These are phyloP conservation scores for Phytophthora citricola DNA, from an alignment of 352 stramenopile species.

Conservation along the genomic window DNA sequence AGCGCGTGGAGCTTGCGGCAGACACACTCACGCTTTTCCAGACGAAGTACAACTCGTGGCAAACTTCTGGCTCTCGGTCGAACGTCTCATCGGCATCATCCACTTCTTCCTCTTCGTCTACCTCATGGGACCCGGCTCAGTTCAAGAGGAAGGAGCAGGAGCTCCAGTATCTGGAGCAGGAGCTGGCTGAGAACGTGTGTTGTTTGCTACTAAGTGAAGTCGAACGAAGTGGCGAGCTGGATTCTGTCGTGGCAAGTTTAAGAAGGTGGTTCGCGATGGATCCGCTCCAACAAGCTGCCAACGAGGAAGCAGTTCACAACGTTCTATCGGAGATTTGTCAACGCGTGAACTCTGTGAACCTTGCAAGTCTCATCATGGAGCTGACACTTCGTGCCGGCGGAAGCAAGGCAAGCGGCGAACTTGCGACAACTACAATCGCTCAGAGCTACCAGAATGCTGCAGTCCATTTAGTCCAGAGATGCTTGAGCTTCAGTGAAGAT, in stretches of 20 bases:
- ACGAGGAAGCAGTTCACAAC: constrained; percentile 20
- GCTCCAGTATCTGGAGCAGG: constrained; percentile 44
- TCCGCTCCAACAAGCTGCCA: constrained; percentile 25
- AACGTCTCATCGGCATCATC: constrained; percentile 43
- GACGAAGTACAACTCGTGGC: constrained; percentile 49
- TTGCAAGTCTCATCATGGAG: constrained; percentile 43
- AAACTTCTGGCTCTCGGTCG: constrained; percentile 28
- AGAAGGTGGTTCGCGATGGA: constrained; percentile 42
- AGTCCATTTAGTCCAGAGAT: constrained; percentile 17
- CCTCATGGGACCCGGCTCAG: constrained; percentile 38
- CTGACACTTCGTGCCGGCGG: constrained; percentile 30
- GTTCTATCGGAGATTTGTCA: constrained; percentile 35
- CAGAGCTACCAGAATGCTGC: constrained; percentile 32
- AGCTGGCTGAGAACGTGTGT: constrained; percentile 42
- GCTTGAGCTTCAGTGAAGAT: constrained; percentile 11
- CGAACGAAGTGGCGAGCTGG: constrained; percentile 21
- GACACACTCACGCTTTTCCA: constrained; percentile 56
- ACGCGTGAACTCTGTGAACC: constrained; percentile 28
- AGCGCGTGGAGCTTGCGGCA: constrained; percentile 60
- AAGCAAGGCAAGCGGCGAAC: constrained; percentile 25
- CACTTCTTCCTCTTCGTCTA: constrained; percentile 35
- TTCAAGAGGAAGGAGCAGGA: constrained; percentile 43
- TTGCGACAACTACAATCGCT: constrained; percentile 14
- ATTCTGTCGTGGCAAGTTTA: constrained; percentile 16
- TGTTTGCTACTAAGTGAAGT: constrained; percentile 38